A percentile compares a stretch with the other conserved stretches of the same genome.
These are phyloP conservation scores for Typha latifolia DNA, from an alignment of 176 grass and related monocot species.

Conservation along the genomic window DNA sequence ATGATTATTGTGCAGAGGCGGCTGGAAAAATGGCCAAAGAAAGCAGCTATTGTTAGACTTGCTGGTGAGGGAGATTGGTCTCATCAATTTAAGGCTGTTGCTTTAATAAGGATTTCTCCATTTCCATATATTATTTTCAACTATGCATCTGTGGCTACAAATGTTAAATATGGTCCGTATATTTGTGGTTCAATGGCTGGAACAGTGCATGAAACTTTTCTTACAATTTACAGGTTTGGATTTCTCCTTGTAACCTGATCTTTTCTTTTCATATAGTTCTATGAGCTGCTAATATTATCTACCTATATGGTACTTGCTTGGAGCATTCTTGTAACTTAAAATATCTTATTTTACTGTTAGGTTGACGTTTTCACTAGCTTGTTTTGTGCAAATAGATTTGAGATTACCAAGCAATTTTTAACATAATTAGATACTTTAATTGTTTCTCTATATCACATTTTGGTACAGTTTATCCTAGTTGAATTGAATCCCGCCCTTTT, in stretches of 20 bases:
- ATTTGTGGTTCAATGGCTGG: conserved; percentile 73
- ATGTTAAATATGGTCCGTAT: conserved; percentile 90
- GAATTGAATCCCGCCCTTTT: too few relatives aligned
- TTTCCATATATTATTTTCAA: conserved; percentile 99
- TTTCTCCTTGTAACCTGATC: background rate
- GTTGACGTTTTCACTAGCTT: too few relatives aligned
- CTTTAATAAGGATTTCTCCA: conserved; percentile 89
- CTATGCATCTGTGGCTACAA: conserved; percentile 83
- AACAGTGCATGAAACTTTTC: conserved; percentile 82
- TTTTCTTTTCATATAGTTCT: background rate
- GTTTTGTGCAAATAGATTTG: too few relatives aligned
- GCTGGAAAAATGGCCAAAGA: conserved; percentile 95
- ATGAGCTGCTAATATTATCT: too few relatives aligned
- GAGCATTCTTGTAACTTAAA: background rate
- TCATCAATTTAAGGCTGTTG: conserved; percentile 88
- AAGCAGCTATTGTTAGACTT: conserved; percentile 87
- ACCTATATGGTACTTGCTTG: background rate
- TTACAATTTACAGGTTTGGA: conserved; percentile 93
- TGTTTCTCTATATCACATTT: too few relatives aligned
- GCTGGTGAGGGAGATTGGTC: conserved; percentile 96
- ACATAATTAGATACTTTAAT: too few relatives aligned
- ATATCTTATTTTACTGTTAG: background rate
- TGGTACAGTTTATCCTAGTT: too few relatives aligned
- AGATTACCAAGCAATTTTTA: too few relatives aligned
- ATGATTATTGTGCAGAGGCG: conserved; percentile 41